Conservation (phyloP, 1,284 basidiomycete genomes). For the Pisolithus thermaeus region DNA sequence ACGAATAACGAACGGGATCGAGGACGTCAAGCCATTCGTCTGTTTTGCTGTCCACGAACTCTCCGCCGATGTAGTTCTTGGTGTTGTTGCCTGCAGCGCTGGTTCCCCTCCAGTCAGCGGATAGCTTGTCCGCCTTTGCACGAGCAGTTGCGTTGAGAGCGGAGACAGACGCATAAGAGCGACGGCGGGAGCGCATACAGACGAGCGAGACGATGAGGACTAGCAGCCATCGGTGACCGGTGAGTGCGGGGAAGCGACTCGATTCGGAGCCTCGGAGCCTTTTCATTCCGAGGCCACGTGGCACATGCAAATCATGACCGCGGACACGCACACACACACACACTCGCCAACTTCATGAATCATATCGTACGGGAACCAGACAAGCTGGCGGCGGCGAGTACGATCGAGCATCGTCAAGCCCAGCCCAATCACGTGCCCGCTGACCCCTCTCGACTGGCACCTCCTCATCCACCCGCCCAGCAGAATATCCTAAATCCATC, state of each 20-base stretch:
- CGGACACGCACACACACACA: too few relatives aligned
- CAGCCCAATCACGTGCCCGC: too few relatives aligned
- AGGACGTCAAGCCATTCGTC: conserved; percentile 78
- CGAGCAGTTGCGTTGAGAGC: conserved; percentile 49
- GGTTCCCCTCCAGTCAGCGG: conserved; percentile 79
- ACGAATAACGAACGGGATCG: conserved; percentile 65
- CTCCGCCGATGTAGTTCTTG: conserved; percentile 86
- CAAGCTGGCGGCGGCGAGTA: too few relatives aligned
- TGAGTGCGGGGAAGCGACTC: conserved; percentile 26
- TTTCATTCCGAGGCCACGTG: too few relatives aligned
- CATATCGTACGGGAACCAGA: too few relatives aligned
- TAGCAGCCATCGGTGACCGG: conserved; percentile 21
- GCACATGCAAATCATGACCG: too few relatives aligned
- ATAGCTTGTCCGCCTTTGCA: conserved; percentile 60
- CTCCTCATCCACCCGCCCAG: too few relatives aligned
- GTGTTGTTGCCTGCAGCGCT: conserved; percentile 76
- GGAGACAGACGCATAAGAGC: conserved; percentile 38
- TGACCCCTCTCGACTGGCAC: too few relatives aligned
- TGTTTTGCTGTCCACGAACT: conserved; percentile 80
- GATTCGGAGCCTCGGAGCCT: not conserved
- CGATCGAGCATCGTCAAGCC: too few relatives aligned
- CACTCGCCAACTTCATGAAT: too few relatives aligned
- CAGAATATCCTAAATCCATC: too few relatives aligned
- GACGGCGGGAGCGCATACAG: conserved; percentile 31
- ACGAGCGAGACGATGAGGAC: conserved; percentile 29